These are phyloP conservation scores for Ophiostoma ulmi DNA, from an alignment of 2,329 filamentous ascomycete genomes.

Conservation along the genomic window DNA sequence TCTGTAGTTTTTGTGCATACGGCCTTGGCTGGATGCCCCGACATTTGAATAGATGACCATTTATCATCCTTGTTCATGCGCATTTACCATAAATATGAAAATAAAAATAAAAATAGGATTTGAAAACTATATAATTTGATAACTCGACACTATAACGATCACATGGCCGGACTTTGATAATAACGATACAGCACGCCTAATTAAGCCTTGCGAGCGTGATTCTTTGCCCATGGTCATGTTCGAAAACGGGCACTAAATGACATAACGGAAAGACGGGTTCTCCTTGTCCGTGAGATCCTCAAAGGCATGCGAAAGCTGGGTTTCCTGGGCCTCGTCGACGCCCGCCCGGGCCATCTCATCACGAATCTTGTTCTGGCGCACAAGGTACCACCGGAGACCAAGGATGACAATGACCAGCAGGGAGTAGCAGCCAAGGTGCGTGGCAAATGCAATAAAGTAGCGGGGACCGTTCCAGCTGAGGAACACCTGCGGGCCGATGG, in stretches of 20 bases:
- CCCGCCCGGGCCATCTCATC: slow-evolving; percentile 43
- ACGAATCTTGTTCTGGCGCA: slow-evolving; percentile 52
- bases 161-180: no score
- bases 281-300: slow-evolving; percentile 60
- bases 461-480: slow-evolving; percentile 54
- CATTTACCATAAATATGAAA: no score
- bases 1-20: no score
- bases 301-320: slow-evolving; percentile 49
- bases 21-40: no score
- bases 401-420: slow-evolving; percentile 54
- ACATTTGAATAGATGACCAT: no score
- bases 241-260: slow-evolving; percentile 32
- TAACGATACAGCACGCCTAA: no score
- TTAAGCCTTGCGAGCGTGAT: no score
- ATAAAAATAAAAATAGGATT: no score
- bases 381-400: slow-evolving; percentile 54
- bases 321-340: slow-evolving; percentile 39
- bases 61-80: no score
- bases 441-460: slow-evolving; percentile 65
- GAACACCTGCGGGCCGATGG: slow-evolving; percentile 58
- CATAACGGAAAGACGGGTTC: slow-evolving; percentile 57
- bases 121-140: no score
- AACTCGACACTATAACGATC: no score
- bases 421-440: slow-evolving; percentile 64
- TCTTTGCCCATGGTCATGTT: no score